Conservation (phyloP, 345 rosid genomes). For the Litchi chinensis region DNA sequence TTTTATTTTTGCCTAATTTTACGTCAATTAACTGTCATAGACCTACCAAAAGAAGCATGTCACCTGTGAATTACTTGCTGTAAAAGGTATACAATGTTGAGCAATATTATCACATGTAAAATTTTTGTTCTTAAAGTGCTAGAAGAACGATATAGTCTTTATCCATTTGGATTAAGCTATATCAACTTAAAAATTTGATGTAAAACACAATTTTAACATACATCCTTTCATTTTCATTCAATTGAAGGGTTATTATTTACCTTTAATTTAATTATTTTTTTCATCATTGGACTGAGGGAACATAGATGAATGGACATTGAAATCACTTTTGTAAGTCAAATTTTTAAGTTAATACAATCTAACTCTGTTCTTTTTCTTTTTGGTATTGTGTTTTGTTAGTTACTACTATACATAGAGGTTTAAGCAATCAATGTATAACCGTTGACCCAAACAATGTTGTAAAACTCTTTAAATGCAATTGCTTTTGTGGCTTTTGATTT, state of each 20-base stretch:
- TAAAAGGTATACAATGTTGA: background rate
- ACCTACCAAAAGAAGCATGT: background rate
- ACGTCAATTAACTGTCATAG: background rate
- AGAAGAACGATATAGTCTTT: background rate
- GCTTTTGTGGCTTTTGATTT: constrained; percentile 1
- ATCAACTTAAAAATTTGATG: too few relatives aligned
- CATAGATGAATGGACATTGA: too few relatives aligned
- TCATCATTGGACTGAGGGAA: too few relatives aligned
- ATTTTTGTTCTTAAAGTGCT: background rate
- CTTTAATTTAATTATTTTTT: too few relatives aligned
- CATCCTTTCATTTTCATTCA: too few relatives aligned
- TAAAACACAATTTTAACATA: too few relatives aligned
- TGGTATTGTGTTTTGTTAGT: background rate
- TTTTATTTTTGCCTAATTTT: background rate
- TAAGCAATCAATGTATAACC: background rate
- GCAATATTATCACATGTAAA: background rate
- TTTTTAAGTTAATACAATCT: too few relatives aligned
- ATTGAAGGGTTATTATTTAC: too few relatives aligned
- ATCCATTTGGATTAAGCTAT: too few relatives aligned
- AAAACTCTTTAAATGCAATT: background rate
- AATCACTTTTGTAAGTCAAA: too few relatives aligned
- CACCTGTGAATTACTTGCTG: background rate
- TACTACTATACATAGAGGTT: background rate
- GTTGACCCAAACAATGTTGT: background rate
- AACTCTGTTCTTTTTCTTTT: background rate